Evolutionary conservation across 768 basidiomycete species (phyloP).

Genomic region (Amanita subjunquillea): DNA sequence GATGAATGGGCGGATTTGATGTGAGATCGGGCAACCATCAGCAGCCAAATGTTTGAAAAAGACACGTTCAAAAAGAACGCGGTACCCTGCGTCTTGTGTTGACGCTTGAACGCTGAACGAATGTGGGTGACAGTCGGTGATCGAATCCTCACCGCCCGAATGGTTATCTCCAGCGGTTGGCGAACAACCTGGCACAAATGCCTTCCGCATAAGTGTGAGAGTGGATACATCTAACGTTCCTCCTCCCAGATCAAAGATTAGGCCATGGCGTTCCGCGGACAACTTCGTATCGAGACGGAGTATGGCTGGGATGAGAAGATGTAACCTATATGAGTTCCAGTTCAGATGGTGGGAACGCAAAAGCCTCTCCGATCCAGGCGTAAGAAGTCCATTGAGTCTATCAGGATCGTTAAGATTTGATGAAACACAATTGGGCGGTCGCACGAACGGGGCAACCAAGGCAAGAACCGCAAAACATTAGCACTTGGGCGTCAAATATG

Average conservation of each 20-base stretch:
- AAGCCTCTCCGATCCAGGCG: too few relatives aligned
- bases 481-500: too few relatives aligned
- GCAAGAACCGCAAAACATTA: too few relatives aligned
- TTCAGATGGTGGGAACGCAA: too few relatives aligned
- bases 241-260: too few relatives aligned
- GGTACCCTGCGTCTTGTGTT: conserved; percentile 84
- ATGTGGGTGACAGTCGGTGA: conserved; percentile 97
- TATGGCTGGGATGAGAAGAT: too few relatives aligned
- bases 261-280: conserved; percentile 82
- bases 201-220: conserved; percentile 95
- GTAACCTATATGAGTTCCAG: too few relatives aligned
- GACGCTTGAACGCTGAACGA: conserved; percentile 93
- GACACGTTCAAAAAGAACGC: too few relatives aligned
- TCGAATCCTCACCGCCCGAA: conserved; percentile 97
- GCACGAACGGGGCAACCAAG: too few relatives aligned
- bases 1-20: conserved; percentile 88
- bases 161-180: conserved; percentile 98
- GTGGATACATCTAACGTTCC: conserved; percentile 98
- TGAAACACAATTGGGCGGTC: too few relatives aligned
- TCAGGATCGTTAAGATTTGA: too few relatives aligned
- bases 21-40: conserved; percentile 54
- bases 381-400: too few relatives aligned
- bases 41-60: not conserved
- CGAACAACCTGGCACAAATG: conserved; percentile 98
- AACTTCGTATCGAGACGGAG: conserved; percentile 96